Percentiles rank a stretch among this genome's conserved stretches.
phyloP scores from a whole-genome alignment of 257 asterid species.

The Dorcoceras hygrometricum region DNA sequence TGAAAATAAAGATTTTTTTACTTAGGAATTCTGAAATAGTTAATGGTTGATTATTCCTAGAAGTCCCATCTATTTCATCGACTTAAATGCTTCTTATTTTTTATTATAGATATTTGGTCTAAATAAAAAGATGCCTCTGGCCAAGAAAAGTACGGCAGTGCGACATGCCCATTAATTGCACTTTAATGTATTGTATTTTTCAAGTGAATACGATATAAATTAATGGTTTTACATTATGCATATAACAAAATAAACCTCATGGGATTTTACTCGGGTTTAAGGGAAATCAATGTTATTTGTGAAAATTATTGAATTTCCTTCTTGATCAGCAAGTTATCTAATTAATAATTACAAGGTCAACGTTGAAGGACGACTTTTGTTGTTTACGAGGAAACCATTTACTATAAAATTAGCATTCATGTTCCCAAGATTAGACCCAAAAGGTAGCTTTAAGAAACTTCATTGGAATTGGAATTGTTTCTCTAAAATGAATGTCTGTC shows the following conservation, averaged over 20 bases:
- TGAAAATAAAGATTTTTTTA: too few relatives aligned
- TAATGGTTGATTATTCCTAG: not conserved
- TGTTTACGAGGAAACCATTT: slow-evolving; percentile 7
- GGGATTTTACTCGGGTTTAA: too few relatives aligned
- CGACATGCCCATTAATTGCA: not conserved
- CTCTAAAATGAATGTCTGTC: not conserved
- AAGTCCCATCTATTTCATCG: not conserved
- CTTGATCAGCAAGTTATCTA: too few relatives aligned
- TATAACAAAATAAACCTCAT: too few relatives aligned
- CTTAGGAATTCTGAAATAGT: not conserved
- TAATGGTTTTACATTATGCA: not conserved
- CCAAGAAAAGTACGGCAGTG: not conserved
- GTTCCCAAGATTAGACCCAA: not conserved
- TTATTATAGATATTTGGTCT: too few relatives aligned
- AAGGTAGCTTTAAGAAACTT: not conserved
- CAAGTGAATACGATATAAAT: not conserved
- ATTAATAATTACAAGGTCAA: not conserved
- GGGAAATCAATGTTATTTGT: too few relatives aligned
- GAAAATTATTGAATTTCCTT: too few relatives aligned
- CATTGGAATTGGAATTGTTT: not conserved
- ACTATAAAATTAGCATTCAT: too few relatives aligned
- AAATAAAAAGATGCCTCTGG: not conserved
- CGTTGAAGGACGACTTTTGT: slow-evolving; percentile 15
- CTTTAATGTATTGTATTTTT: too few relatives aligned
- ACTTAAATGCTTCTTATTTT: not conserved